Base-by-base conservation (phyloP, 1,284 basidiomycete genomes). In the Ustilago nuda region DNA sequence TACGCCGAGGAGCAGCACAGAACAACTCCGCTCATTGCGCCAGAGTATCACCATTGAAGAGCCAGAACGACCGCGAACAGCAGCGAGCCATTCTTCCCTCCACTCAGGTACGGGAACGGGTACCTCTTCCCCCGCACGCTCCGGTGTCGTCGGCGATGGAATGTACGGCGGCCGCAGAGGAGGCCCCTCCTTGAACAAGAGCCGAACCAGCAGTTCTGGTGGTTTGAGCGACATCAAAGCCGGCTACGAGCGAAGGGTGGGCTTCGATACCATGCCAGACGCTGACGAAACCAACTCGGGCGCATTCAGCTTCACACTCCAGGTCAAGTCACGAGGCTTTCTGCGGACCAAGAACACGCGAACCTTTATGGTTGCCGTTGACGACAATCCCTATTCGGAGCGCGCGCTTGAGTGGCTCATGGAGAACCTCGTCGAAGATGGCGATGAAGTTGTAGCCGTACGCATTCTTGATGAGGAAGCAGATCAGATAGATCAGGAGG, bases 371-470 rank as follows among this genome's bases (percentile, higher is more conserved):
- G 95, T 94, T 64, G 95, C 95, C 0, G 90, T 94, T 0, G 94
- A 93, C 56, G 89, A 92, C 0, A 95, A 98, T 82, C 55, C 70
- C 41, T 76, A 71, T 36, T 75, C 78, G 30, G 82, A 84, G 55
- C 75, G 76, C 3, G 82, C 84, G 27, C 76, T 84, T 13, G 82
- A 83, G 46, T 84, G 82, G 84, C 72, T 91, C 46, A 89, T 98
- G 74, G 93, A 95, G 81, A 89, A 90, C 56, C 88, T 98, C 9
- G 91, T 92, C 9, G 94, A 96, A 86, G 94, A 98, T 76, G 93
- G 94, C 4, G 96, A 98, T 85, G 96, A 98, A 86, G 88, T 98
- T 33, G 92, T 99, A 61, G 93, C 98, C 5, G 92, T 94, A 66
- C 89, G 95, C 46, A 95, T 97, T 1, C 90, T 96, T 23, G 94